Conservation (phyloP, 108 stramenopile species). For the Skeletonema marinoi region DNA sequence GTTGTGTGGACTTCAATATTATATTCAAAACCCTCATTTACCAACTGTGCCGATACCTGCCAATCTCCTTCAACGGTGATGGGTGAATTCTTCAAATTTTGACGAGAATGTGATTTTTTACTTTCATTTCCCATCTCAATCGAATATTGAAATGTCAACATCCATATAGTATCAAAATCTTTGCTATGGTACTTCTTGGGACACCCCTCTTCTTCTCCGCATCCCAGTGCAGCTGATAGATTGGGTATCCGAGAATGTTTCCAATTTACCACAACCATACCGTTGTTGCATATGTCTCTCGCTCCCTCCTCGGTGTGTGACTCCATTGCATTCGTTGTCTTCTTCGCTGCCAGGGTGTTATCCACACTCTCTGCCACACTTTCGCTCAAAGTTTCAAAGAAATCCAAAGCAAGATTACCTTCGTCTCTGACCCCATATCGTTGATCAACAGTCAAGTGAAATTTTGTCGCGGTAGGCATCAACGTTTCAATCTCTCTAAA, state of each 20-base stretch:
- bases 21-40: constrained; percentile 39
- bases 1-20: too few species aligned
- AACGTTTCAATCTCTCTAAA: constrained; percentile 45
- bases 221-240: constrained; percentile 39
- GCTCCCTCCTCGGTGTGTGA: background rate
- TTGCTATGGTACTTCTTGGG: constrained; percentile 29
- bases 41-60: constrained; percentile 35
- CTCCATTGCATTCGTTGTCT: background rate
- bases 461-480: constrained; percentile 30
- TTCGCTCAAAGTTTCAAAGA: constrained; percentile 25
- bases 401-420: constrained; percentile 31
- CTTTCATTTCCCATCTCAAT: constrained; percentile 1
- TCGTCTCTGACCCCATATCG: constrained; percentile 45
- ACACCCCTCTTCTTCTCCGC: constrained; percentile 37
- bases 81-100: background rate
- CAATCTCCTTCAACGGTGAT: constrained; percentile 5
- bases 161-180: constrained; percentile 51
- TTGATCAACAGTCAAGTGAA: constrained; percentile 34
- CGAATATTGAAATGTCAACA: constrained; percentile 39
- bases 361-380: constrained; percentile 27
- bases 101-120: background rate
- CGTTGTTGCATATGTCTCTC: constrained; percentile 19
- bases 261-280: constrained; percentile 49
- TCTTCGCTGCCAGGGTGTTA: background rate
- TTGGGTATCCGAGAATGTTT: constrained; percentile 45